Percentiles rank a stretch among this genome's conserved stretches.
phyloP scores from a whole-genome alignment of 805 yeast species.

The Barnettozyma pratensis region DNA sequence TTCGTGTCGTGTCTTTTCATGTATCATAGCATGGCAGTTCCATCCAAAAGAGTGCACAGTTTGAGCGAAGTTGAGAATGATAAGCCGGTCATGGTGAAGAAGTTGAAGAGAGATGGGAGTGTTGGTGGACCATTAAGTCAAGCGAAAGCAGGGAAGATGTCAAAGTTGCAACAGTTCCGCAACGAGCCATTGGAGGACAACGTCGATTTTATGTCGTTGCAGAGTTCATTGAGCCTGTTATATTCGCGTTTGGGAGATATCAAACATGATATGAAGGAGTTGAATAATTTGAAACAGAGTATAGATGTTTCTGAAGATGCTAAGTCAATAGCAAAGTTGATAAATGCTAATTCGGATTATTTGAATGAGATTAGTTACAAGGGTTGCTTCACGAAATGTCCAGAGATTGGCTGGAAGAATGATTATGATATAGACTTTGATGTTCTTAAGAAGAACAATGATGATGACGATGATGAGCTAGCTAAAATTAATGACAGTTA shows the following conservation, averaged over 20 bases:
- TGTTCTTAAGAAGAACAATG: slow-evolving; percentile 6
- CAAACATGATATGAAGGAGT: slow-evolving; percentile 19
- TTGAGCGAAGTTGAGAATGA: background rate
- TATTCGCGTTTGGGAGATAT: slow-evolving; percentile 14
- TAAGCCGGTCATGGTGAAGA: background rate
- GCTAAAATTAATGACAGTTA: slow-evolving; percentile 21
- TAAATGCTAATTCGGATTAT: slow-evolving; percentile 15
- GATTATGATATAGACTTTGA: slow-evolving; percentile 21
- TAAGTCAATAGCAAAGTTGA: slow-evolving; percentile 13
- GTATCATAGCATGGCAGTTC: background rate
- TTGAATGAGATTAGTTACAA: slow-evolving; percentile 24
- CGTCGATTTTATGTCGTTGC: slow-evolving; percentile 20
- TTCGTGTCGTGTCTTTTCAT: too few species aligned
- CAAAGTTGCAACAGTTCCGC: slow-evolving; percentile 15
- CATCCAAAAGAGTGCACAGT: background rate
- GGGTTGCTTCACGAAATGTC: slow-evolving; percentile 21
- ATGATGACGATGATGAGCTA: slow-evolving; percentile 7
- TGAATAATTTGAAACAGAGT: slow-evolving; percentile 17
- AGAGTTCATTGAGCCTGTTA: slow-evolving; percentile 20
- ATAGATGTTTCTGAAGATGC: slow-evolving; percentile 14
- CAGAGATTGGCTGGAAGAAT: slow-evolving; percentile 20
- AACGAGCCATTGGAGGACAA: slow-evolving; percentile 14
- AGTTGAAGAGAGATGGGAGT: background rate
- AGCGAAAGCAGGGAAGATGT: too few species aligned
- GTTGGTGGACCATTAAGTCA: background rate